Evolutionary conservation across 2,329 filamentous ascomycete species (phyloP).

Genomic region (Ophiocordyceps polyrhachis-furcata): DNA sequence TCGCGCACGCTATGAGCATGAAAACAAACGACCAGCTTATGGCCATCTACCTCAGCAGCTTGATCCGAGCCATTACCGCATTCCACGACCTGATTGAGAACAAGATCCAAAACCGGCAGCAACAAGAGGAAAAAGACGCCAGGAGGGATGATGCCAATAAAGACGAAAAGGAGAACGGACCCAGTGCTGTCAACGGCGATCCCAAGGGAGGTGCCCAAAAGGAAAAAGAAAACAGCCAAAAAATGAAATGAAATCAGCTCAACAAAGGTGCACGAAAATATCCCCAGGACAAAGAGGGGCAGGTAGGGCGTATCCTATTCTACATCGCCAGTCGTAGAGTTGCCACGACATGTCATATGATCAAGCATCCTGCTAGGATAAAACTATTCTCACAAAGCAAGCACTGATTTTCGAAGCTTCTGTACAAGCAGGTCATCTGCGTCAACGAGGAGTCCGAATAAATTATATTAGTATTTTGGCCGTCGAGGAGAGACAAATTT

Average conservation of each 20-base stretch:
- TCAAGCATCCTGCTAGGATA: too few species aligned
- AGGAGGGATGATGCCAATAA: slow-evolving; percentile 46
- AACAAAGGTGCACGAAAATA: slow-evolving; percentile 16
- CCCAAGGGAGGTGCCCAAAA: slow-evolving; percentile 16
- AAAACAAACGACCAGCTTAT: slow-evolving; percentile 99
- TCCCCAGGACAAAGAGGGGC: slow-evolving; percentile 31
- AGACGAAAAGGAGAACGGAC: too few species aligned
- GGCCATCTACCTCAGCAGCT: slow-evolving; percentile 89
- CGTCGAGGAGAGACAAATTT: too few species aligned
- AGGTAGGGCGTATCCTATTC: too few species aligned
- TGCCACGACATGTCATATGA: too few species aligned
- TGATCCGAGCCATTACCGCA: slow-evolving; percentile 93
- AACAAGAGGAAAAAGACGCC: slow-evolving; percentile 86
- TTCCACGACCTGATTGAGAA: slow-evolving; percentile 99
- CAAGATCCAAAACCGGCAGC: slow-evolving; percentile 97
- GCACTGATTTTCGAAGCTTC: too few species aligned
- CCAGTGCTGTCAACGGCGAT: too few species aligned
- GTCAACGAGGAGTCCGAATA: too few species aligned
- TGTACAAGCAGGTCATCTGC: too few species aligned
- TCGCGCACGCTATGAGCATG: slow-evolving; percentile 92
- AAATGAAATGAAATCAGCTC: slow-evolving; percentile 37
- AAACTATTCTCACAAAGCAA: too few species aligned
- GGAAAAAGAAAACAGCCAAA: slow-evolving; percentile 26
- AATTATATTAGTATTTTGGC: too few species aligned
- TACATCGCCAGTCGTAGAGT: too few species aligned